These are phyloP conservation scores for Penicillium tannophilum DNA, from an alignment of 495 filamentous ascomycete species.

Conservation along the genomic window DNA sequence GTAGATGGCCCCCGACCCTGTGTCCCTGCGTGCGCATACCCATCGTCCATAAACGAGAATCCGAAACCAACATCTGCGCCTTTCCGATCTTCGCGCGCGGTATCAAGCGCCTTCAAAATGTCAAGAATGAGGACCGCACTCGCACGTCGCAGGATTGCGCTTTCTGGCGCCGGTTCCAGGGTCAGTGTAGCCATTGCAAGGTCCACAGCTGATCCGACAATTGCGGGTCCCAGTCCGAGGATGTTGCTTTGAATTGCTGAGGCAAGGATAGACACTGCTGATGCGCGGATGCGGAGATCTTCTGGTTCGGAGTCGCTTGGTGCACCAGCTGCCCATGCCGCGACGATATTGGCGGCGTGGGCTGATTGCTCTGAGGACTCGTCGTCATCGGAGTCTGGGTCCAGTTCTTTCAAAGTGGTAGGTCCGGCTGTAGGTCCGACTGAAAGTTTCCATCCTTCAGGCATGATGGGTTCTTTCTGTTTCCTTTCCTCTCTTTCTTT, in stretches of 20 bases:
- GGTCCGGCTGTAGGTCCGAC: constrained; percentile 20
- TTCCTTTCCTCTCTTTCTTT: constrained; percentile 48
- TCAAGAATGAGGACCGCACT: constrained; percentile 69
- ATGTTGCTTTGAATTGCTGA: constrained; percentile 68
- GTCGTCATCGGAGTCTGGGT: constrained; percentile 44
- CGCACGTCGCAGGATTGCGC: constrained; percentile 72
- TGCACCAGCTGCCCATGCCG: constrained; percentile 71
- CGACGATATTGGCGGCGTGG: constrained; percentile 64
- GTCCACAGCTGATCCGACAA: constrained; percentile 64
- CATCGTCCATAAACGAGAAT: constrained; percentile 51
- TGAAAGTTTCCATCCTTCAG: constrained; percentile 38
- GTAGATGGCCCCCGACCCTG: constrained; percentile 23
- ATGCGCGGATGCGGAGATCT: constrained; percentile 76
- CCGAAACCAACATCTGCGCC: constrained; percentile 60
- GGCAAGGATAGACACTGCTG: constrained; percentile 73
- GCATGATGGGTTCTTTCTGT: constrained; percentile 29
- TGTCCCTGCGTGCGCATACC: neutral
- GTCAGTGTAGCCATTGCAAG: constrained; percentile 66
- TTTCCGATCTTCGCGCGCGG: constrained; percentile 46
- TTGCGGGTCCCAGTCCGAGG: constrained; percentile 54
- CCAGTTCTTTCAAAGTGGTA: constrained; percentile 12
- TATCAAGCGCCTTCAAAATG: constrained; percentile 66
- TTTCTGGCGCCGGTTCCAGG: constrained; percentile 63
- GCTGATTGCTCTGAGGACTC: constrained; percentile 53
- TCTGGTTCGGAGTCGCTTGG: constrained; percentile 57